Conservation (phyloP, 345 rosid genomes). For the Turritis glabra region DNA sequence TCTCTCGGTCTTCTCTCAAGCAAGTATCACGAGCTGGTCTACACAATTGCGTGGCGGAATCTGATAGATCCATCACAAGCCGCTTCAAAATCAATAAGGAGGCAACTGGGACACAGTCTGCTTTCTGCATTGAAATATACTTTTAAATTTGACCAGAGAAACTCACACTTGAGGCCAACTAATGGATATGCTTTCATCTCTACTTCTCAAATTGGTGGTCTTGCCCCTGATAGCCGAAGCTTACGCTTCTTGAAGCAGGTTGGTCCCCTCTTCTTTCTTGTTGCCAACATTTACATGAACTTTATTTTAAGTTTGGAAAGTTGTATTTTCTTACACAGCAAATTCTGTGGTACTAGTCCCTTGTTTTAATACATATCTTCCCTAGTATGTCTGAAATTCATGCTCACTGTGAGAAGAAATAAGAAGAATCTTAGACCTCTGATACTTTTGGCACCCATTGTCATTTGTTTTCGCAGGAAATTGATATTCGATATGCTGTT, state of each 20-base stretch:
- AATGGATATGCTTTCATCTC: constrained; percentile 80
- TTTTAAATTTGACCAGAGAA: constrained; percentile 71
- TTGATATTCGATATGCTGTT: constrained; percentile 82
- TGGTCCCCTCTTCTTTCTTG: constrained; percentile 20
- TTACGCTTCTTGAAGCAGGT: constrained; percentile 90
- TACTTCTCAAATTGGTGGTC: constrained; percentile 78
- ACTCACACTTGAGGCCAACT: constrained; percentile 78
- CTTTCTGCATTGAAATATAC: constrained; percentile 80
- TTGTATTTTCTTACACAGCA: background rate
- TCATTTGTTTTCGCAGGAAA: constrained; percentile 51
- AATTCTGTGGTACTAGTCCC: background rate
- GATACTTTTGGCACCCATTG: background rate
- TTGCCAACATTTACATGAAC: background rate
- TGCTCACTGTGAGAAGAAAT: background rate
- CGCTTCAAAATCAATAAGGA: constrained; percentile 68
- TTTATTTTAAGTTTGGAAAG: background rate
- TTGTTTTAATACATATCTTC: background rate
- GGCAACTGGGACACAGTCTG: constrained; percentile 85
- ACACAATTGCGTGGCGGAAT: constrained; percentile 74
- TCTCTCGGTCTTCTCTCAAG: constrained; percentile 78
- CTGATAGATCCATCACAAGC: constrained; percentile 74
- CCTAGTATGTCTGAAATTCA: background rate
- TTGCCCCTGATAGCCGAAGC: constrained; percentile 86
- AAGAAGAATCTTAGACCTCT: constrained; percentile 14
- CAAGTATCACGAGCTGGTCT: constrained; percentile 69